A percentile compares a stretch with the other conserved stretches of the same genome.
phyloP scores from a whole-genome alignment of 805 yeast species.

The Metschnikowia anglica region DNA sequence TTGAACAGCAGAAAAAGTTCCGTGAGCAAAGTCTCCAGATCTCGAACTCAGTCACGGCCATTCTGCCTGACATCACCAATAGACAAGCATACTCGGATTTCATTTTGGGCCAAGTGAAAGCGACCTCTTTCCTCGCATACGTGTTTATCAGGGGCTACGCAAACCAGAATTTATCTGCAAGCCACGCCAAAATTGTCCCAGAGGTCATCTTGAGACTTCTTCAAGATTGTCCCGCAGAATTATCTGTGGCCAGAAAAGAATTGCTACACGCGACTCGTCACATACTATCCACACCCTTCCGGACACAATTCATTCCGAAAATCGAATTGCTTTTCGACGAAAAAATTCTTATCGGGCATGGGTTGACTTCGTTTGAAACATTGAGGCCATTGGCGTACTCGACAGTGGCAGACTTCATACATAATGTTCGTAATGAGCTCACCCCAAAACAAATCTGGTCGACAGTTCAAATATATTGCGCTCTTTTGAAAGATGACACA shows the following conservation, averaged over 20 bases:
- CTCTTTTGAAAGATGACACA: conserved; percentile 74
- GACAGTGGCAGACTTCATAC: conserved; percentile 93
- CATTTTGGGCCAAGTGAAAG: conserved; percentile 89
- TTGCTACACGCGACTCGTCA: conserved; percentile 91
- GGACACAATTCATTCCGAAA: conserved; percentile 79
- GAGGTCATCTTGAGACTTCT: conserved; percentile 79
- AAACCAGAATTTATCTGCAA: conserved; percentile 49
- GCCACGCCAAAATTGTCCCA: conserved; percentile 63
- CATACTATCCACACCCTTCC: conserved; percentile 85
- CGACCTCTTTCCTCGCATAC: conserved; percentile 92
- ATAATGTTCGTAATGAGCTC: conserved; percentile 82
- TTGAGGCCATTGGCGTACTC: conserved; percentile 91
- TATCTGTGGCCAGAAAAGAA: conserved; percentile 89
- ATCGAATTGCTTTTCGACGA: conserved; percentile 85
- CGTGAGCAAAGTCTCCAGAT: conserved; percentile 49
- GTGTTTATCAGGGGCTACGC: conserved; percentile 84
- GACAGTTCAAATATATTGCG: conserved; percentile 80
- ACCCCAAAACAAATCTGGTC: conserved; percentile 82
- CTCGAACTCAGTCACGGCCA: conserved; percentile 63
- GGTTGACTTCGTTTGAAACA: conserved; percentile 86
- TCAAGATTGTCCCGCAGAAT: conserved; percentile 94
- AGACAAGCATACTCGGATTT: conserved; percentile 84
- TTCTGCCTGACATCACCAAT: conserved; percentile 73
- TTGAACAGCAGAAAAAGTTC: conserved; percentile 61
- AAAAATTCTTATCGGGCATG: conserved; percentile 84